Percentiles rank a stretch among this genome's conserved stretches.
phyloP scores from a whole-genome alignment of 768 basidiomycete species.

The Pleurotus giganteus region DNA sequence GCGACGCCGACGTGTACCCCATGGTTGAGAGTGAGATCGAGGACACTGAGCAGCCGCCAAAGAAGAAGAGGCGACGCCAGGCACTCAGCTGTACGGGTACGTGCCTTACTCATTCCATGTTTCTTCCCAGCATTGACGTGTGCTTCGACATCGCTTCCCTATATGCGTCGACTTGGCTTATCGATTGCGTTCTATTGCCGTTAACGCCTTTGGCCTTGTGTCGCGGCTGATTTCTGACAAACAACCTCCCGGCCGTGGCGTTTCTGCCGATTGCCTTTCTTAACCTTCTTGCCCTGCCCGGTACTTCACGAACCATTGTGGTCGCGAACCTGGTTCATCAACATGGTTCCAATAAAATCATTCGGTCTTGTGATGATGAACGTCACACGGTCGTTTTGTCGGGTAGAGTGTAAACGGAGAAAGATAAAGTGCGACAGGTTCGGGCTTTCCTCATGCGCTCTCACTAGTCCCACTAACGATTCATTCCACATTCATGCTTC shows the following conservation, averaged over 20 bases:
- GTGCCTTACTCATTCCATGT: conserved; percentile 25
- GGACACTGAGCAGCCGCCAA: conserved; percentile 56
- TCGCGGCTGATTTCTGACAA: background rate
- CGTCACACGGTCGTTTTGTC: conserved; percentile 23
- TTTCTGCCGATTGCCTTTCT: conserved; percentile 18
- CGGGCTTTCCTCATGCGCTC: conserved; percentile 13
- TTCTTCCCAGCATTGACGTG: conserved; percentile 22
- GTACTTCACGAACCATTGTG: background rate
- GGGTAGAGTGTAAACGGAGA: conserved; percentile 76
- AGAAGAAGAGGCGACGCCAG: conserved; percentile 82
- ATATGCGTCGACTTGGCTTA: conserved; percentile 16
- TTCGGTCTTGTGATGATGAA: conserved; percentile 26
- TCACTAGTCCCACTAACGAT: background rate
- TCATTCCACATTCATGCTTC: conserved; percentile 17
- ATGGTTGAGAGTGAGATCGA: conserved; percentile 57
- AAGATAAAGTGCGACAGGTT: conserved; percentile 90
- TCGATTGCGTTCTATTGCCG: conserved; percentile 19
- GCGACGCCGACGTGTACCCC: conserved; percentile 30
- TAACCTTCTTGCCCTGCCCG: background rate
- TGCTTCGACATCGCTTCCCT: conserved; percentile 14
- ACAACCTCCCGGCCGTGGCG: conserved; percentile 9
- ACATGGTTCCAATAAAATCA: conserved; percentile 8
- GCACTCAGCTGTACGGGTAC: conserved; percentile 84
- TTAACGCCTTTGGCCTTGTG: conserved; percentile 5
- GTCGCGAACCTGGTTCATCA: conserved; percentile 14